Evolutionary conservation across 495 filamentous ascomycete genomes (phyloP).

Genomic region (Tuber magnatum): DNA sequence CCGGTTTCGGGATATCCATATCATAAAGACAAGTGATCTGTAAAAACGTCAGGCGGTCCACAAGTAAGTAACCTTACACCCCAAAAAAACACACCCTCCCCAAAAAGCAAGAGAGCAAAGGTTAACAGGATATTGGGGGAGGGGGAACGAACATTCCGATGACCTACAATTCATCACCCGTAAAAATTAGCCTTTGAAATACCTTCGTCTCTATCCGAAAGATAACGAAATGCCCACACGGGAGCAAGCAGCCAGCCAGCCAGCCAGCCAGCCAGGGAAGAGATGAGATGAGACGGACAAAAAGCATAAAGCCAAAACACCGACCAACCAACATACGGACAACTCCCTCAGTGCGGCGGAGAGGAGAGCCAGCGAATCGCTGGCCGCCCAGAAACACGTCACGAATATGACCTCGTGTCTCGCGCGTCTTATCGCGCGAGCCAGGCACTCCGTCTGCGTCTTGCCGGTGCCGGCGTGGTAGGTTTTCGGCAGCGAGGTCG

Average conservation of each 20-base stretch:
- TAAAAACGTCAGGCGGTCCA: constrained; percentile 35
- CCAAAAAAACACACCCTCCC: constrained; percentile 9
- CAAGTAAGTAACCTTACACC: constrained; percentile 18
- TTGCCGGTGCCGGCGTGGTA: constrained; percentile 53
- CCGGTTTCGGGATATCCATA: constrained; percentile 96
- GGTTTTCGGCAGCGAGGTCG: constrained; percentile 44
- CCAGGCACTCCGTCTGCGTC: constrained; percentile 48
- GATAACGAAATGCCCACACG: not conserved
- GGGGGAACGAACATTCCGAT: constrained; percentile 57
- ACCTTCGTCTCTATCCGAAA: not conserved
- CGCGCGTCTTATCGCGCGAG: constrained; percentile 53
- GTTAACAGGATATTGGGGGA: not conserved
- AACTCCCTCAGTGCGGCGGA: constrained; percentile 48
- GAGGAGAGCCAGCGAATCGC: constrained; percentile 49
- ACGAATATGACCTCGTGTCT: constrained; percentile 60
- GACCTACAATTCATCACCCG: constrained; percentile 38
- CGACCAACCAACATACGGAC: constrained; percentile 41
- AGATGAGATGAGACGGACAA: not conserved
- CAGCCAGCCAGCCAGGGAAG: not conserved
- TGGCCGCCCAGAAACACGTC: constrained; percentile 70
- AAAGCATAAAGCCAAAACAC: not conserved
- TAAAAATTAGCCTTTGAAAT: constrained; percentile 1
- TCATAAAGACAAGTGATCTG: constrained; percentile 98
- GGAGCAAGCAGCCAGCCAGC: not conserved
- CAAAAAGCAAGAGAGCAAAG: not conserved